Base-by-base conservation (phyloP, 2,329 filamentous ascomycete genomes). In the Alternaria consortialis region DNA sequence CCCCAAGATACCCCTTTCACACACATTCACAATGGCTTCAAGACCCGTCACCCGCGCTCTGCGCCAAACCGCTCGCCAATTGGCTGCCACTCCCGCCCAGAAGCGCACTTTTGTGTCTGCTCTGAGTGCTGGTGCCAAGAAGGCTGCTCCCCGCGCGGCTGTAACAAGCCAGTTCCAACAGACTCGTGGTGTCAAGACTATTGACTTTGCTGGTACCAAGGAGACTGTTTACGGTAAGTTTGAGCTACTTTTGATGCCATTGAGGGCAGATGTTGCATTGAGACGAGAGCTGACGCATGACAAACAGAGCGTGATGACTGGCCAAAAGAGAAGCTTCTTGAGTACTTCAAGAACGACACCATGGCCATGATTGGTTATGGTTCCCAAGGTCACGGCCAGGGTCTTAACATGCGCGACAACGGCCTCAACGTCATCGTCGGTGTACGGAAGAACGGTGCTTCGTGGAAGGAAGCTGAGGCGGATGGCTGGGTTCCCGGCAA, bases 301-400 rank as follows among this genome's bases (percentile, higher is more conserved):
- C 67, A 46, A 74, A 64, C 76, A 95, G 95, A 99, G 89, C 94
- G 95, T 85, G 92, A 88, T 80, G 95, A 99, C 86, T 99, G 95
- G 95, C 95, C 95, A 73, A 89, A 91, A 82, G 94, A 97, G 87
- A 98, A 97, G 91, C 93, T 99, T 80, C 86, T 95, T 81, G 93
- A 98, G 70, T 99, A 94, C 90, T 99, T 99, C 92, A 98, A 98
- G 89, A 89, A 99, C 85, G 95, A 99, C 84, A 98, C 94, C 73
- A 92, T 99, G 76, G 95, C 95, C 79, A 91, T 99, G 79, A 99
- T 99, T 83, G 95, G 95, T 81, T 99, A 99, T 85, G 95, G 90
- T 77, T 97, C 94, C 68, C 94, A 97, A 86, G 95, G 95, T 77
- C 95, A 99, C 88, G 95, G 95, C 74, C 95, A 99, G 86, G 96